A percentile compares a stretch with the other conserved stretches of the same genome.
These are phyloP conservation scores for Paramecium bursaria DNA, from an alignment of 73 alveolate species.

Conservation along the genomic window DNA sequence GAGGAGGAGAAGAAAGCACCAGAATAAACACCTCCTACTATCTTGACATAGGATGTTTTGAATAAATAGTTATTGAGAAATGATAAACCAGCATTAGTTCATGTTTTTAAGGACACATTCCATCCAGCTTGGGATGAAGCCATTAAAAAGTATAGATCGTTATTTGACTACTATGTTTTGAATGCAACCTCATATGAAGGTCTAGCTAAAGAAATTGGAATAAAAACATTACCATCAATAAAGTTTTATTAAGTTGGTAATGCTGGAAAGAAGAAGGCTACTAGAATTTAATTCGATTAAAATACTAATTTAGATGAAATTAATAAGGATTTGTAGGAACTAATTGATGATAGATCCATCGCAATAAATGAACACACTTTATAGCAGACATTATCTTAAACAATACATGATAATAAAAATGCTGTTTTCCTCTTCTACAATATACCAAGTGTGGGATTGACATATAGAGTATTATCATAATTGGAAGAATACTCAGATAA, in stretches of 20 bases:
- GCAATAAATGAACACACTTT: conserved; percentile 30
- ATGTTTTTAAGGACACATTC: conserved; percentile 12
- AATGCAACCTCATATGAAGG: not conserved
- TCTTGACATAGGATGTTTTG: not conserved
- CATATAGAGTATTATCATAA: conserved; percentile 24
- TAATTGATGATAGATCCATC: conserved; percentile 49
- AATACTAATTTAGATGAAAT: conserved; percentile 11
- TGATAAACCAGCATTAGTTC: conserved; percentile 61
- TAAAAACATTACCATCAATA: conserved; percentile 13
- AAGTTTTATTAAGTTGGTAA: conserved; percentile 56
- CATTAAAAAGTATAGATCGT: conserved; percentile 7
- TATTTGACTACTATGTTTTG: conserved; percentile 33
- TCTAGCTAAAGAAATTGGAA: conserved; percentile 3
- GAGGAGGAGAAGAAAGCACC: not conserved
- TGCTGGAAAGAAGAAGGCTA: conserved; percentile 48
- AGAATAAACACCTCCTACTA: not conserved
- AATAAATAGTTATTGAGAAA: conserved; percentile 33
- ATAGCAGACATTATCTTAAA: not conserved
- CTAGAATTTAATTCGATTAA: conserved; percentile 15
- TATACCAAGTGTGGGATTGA: conserved; percentile 12
- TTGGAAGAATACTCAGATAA: conserved; percentile 17
- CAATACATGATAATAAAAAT: not conserved
- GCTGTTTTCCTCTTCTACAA: conserved; percentile 30
- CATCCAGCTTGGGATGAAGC: conserved; percentile 56
- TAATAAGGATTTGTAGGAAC: conserved; percentile 4